phyloP scores from a whole-genome alignment of 108 stramenopile species.

The Cyclotella atomus region DNA sequence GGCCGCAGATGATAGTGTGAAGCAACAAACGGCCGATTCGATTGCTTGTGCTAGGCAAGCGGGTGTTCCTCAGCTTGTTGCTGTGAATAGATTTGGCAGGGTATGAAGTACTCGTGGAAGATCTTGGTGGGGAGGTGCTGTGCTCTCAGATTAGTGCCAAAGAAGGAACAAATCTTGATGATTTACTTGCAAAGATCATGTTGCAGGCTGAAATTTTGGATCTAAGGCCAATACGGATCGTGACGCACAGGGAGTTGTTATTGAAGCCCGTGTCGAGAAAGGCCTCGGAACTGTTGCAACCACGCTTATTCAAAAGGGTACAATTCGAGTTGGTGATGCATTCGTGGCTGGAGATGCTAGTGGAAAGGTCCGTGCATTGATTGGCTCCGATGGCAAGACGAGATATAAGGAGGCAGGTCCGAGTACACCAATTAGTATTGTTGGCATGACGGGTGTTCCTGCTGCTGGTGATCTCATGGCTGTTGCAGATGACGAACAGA shows the following conservation, averaged over 20 bases:
- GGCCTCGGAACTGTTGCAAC: slow-evolving; percentile 96
- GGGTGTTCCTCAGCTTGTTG: slow-evolving; percentile 94
- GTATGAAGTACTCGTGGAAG: slow-evolving; percentile 94
- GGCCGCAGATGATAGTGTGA: slow-evolving; percentile 98
- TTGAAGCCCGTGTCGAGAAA: slow-evolving; percentile 92
- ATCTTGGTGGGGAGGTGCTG: slow-evolving; percentile 93
- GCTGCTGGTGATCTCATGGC: slow-evolving; percentile 89
- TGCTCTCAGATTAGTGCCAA: slow-evolving; percentile 93
- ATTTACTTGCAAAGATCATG: slow-evolving; percentile 92
- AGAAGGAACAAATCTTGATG: slow-evolving; percentile 90
- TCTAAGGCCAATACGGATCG: slow-evolving; percentile 91
- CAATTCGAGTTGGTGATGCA: slow-evolving; percentile 89
- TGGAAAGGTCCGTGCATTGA: slow-evolving; percentile 88
- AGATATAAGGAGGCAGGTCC: slow-evolving; percentile 89
- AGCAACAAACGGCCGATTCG: slow-evolving; percentile 97
- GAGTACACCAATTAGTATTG: slow-evolving; percentile 86
- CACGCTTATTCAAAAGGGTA: slow-evolving; percentile 95
- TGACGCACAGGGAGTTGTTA: slow-evolving; percentile 89
- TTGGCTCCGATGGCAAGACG: slow-evolving; percentile 82
- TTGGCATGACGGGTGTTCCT: slow-evolving; percentile 90
- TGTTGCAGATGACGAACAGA: slow-evolving; percentile 81
- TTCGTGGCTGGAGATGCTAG: slow-evolving; percentile 93
- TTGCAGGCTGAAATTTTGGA: slow-evolving; percentile 96
- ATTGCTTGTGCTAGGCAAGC: slow-evolving; percentile 93
- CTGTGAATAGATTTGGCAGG: slow-evolving; percentile 96